Percentiles rank a stretch among this genome's conserved stretches.
Conservation (phyloP, 176 grass and related monocot species). For the Microstegium vimineum region DNA sequence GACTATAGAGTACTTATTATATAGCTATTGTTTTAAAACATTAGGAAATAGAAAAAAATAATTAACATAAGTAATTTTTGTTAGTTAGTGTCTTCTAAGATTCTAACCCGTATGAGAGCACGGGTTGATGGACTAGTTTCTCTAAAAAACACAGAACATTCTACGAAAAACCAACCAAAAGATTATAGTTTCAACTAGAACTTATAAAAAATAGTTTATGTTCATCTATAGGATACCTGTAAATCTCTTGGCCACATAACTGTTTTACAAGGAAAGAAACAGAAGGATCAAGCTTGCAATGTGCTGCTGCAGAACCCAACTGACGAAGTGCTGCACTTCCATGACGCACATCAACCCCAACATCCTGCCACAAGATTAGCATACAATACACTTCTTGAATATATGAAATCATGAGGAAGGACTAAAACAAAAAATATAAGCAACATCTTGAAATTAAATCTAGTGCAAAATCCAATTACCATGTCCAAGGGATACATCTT, state of each 20-base stretch:
- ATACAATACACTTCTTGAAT: background rate
- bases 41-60: no score
- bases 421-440: background rate
- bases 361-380: conserved; percentile 35
- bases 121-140: background rate
- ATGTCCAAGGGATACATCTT: conserved; percentile 89
- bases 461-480: conserved; percentile 24
- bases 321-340: conserved; percentile 50
- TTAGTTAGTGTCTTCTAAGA: no score
- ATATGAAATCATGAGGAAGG: background rate
- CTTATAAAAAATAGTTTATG: background rate
- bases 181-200: background rate
- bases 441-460: conserved; percentile 22
- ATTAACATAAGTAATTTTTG: no score
- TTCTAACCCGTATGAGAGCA: no score
- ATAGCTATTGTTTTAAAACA: no score
- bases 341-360: conserved; percentile 58
- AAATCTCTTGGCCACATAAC: conserved; percentile 87
- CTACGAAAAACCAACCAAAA: background rate
- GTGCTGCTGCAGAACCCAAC: conserved; percentile 49
- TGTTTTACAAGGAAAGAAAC: conserved; percentile 64
- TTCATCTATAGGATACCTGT: conserved; percentile 33
- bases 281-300: conserved; percentile 64
- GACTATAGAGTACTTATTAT: no score
- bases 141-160: background rate